Evolutionary conservation across 2,329 filamentous ascomycete genomes (phyloP).

Genomic region (Pseudocercospora vitis): DNA sequence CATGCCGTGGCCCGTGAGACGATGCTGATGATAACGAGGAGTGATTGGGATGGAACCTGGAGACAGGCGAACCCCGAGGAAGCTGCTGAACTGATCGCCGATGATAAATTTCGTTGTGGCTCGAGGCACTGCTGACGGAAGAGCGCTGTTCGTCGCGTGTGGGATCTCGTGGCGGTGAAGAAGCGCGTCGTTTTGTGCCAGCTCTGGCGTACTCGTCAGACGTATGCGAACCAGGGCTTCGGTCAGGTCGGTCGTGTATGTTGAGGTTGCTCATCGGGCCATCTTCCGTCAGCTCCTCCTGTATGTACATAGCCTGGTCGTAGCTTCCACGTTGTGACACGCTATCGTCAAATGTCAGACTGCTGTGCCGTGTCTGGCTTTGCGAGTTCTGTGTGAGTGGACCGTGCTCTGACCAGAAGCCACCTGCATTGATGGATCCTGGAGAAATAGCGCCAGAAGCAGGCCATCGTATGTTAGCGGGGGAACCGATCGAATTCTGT

Average conservation of each 20-base stretch:
- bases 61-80: slow-evolving; percentile 55
- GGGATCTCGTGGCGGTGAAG: slow-evolving; percentile 61
- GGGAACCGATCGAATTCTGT: slow-evolving; percentile 41
- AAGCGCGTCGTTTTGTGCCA: slow-evolving; percentile 64
- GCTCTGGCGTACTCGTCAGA: slow-evolving; percentile 50
- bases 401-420: slow-evolving; percentile 44
- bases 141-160: slow-evolving; percentile 46
- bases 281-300: slow-evolving; percentile 56
- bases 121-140: slow-evolving; percentile 46
- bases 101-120: slow-evolving; percentile 52
- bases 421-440: slow-evolving; percentile 45
- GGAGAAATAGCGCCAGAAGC: slow-evolving; percentile 48
- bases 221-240: slow-evolving; percentile 41
- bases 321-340: slow-evolving; percentile 62
- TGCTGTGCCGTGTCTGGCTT: slow-evolving; percentile 42
- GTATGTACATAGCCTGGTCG: slow-evolving; percentile 58
- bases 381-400: slow-evolving; percentile 29
- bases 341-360: slow-evolving; percentile 43
- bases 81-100: slow-evolving; percentile 58
- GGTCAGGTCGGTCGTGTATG: slow-evolving; percentile 52
- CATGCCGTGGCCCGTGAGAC: slow-evolving; percentile 60
- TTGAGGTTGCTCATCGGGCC: slow-evolving; percentile 53
- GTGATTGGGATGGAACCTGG: slow-evolving; percentile 57
- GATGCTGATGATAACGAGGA: slow-evolving; percentile 66
- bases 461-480: slow-evolving; percentile 41